Evolutionary conservation across 495 filamentous ascomycete genomes (phyloP).

Genomic region (Tuber calosporum): DNA sequence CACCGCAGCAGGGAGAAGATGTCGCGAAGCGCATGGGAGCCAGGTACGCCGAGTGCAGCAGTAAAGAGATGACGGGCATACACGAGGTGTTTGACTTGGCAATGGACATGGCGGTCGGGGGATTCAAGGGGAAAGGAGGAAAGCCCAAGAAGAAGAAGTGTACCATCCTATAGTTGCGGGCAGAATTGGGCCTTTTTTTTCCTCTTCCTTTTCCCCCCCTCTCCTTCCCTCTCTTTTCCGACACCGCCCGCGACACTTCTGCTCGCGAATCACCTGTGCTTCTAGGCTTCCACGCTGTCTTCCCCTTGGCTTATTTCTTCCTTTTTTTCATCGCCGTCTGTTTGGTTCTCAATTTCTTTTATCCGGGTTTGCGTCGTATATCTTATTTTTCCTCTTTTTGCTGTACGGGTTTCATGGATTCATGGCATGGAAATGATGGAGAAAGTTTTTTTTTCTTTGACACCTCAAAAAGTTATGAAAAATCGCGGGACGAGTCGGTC

Average conservation of each 20-base stretch:
- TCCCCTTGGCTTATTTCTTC: neutral
- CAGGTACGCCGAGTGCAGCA: conserved; percentile 93
- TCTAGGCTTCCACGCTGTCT: neutral
- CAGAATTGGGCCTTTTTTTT: neutral
- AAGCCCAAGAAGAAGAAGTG: conserved; percentile 40
- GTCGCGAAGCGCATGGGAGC: conserved; percentile 91
- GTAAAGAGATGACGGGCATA: conserved; percentile 91
- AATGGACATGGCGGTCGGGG: conserved; percentile 74
- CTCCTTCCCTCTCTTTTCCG: neutral
- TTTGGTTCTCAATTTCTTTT: neutral
- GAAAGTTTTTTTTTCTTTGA: neutral
- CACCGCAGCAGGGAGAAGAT: conserved; percentile 73
- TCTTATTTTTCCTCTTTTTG: neutral
- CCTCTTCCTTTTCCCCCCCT: too few species aligned
- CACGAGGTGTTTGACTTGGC: conserved; percentile 90
- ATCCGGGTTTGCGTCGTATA: neutral
- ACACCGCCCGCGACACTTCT: neutral
- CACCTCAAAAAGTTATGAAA: neutral
- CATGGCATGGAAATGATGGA: conserved; percentile 6
- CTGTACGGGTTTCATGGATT: conserved; percentile 5
- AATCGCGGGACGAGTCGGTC: neutral
- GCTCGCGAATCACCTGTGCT: neutral
- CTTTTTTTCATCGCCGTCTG: neutral
- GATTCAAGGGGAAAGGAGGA: conserved; percentile 32
- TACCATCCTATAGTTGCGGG: conserved; percentile 31